Base-by-base conservation (phyloP, 345 rosid genomes). In the Pseudoturritis turrita region DNA sequence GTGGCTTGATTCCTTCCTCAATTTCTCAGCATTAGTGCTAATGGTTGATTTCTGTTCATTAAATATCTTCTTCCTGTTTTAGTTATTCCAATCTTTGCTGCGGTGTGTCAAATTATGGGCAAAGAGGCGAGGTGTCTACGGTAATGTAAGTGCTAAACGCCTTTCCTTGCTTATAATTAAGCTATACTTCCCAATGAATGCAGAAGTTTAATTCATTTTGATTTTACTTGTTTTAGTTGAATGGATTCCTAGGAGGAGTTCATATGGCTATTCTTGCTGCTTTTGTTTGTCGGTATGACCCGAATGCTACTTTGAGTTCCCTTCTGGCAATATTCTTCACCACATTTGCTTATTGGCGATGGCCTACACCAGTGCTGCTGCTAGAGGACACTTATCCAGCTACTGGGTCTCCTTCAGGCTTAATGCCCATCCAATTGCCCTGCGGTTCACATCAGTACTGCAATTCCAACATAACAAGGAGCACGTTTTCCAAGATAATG, bases 241-340 rank as follows among this genome's bases (percentile, higher is more conserved):
- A 83, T 80, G 94, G 89, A 39, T 83, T 86, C 73, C 70, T 83
- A 6, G 89, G 90, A 54, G 90, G 94, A 35, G 76, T 86, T 26
- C 87, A 86, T 76, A 45, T 84, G 79, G 90, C 87, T 33, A 46
- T 83, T 75, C 88, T 84, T 56, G 80, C 80, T 17, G 85, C 86
- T 33, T 79, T 72, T 74, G 78, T 84, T 21, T 88, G 89, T 68
- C 81, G 83, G 75, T 62, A 58, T 64, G 23, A 79, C 53, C 82
- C 84, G 5, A 53, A 76, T 35, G 86, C 83, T 68, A 68, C 83
- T 70, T 25, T 84, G 47, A 80, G 73, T 51, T 63, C 78, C 51
- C 72, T 81, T 19, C 10, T 84, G 23, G 57, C 82, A 11, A 74
- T 41, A 36, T 88, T 88, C 78, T 88, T 83, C 53, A 71, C 62